Base-by-base conservation (phyloP, 2,329 filamentous ascomycete species). In the Drechslerella dactyloides region DNA sequence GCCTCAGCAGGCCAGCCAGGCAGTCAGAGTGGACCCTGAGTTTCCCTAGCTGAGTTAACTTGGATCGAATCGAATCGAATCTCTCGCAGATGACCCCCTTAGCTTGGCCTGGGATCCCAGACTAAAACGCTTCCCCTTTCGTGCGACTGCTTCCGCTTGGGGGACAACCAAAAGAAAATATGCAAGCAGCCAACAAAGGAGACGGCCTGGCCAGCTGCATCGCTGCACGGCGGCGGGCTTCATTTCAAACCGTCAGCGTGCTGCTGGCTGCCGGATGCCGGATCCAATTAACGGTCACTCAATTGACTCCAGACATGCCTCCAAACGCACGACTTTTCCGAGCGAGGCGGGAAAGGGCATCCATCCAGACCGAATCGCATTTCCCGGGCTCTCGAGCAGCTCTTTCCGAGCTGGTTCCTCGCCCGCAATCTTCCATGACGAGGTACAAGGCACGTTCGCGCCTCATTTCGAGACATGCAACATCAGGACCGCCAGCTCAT, bases 41-140 rank as follows among this genome's bases (percentile, higher is more conserved):
- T 66, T n/a, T 27, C 24, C 35, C n/a, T 50, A 7, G 33, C 19
- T 57, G 27, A 33, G 17, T 17, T 19, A 21, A 11, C 8, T 48
- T 21, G 44, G 17, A 23, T 48, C 44, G 44, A 48, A 48, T 48
- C 44, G n/a, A 48, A 48, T 48, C 17, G 44, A 48, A 17, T 44
- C 48, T 44, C 56, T 24, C 52, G n/a, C 40, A 56, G 55, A 61
- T 57, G 44, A 21, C 7, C 44, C 44, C 44, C 21, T 48, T 17
- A 21, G 44, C 44, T 17, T 48, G 44, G 44, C 44, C 44, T 61
- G 51, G 60, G 57, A 58, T 57, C 64, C 64, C 57, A 52, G 64
- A 55, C 24, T n/a, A 13, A 44, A 57, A 48, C 63, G 55, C 63
- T 68, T 68, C 56, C 63, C 63, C 56, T 62, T 63, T 69, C 57